Evolutionary conservation across 331 rosid species (phyloP).

Genomic region (Pyracantha coccinea): DNA sequence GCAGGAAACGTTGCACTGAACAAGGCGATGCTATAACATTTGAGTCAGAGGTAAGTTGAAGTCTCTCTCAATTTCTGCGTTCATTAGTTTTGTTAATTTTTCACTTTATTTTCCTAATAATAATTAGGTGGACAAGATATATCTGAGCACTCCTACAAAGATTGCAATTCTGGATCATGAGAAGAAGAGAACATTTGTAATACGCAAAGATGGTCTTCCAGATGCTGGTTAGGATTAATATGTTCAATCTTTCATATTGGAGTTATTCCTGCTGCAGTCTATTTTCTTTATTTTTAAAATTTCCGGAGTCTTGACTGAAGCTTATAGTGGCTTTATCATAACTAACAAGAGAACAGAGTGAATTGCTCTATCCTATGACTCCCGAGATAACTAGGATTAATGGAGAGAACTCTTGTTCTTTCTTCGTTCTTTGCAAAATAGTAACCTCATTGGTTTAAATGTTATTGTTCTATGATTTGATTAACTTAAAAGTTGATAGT

Average conservation of each 20-base stretch:
- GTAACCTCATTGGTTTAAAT: no score
- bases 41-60: conserved; percentile 63
- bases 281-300: no score
- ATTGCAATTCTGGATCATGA: conserved; percentile 89
- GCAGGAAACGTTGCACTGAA: conserved; percentile 63
- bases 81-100: background rate
- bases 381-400: no score
- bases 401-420: no score
- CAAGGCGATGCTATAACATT: conserved; percentile 89
- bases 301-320: background rate
- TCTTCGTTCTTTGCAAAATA: no score
- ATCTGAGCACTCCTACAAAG: conserved; percentile 82
- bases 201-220: conserved; percentile 91
- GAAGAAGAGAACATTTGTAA: conserved; percentile 73
- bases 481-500: no score
- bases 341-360: no score
- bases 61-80: background rate
- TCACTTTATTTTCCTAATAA: background rate
- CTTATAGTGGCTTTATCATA: background rate
- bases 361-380: no score
- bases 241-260: background rate
- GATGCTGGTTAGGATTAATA: conserved; percentile 58
- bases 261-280: background rate
- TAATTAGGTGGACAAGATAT: conserved; percentile 70
- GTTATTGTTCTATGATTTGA: no score